Evolutionary conservation across 805 yeast species (phyloP), one percentile per base, ranked within the genome.

Genomic region (Scheffersomyces amazonensis): DNA sequence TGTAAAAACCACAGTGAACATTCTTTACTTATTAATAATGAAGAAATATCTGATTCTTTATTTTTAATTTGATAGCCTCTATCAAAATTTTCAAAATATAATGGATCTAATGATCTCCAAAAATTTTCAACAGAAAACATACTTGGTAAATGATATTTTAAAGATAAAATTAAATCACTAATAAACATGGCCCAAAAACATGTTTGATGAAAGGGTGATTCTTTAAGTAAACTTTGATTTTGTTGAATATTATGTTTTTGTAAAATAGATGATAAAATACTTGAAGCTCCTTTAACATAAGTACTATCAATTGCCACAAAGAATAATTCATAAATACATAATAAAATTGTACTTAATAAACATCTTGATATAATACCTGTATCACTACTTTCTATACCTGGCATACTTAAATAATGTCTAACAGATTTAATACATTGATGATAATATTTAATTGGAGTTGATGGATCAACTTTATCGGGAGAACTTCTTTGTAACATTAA

Each of bases 291-390:
- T 46, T 59, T 65, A 27, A 64, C 61, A 40, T 67, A 60, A 3
- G 68, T 60, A 27, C 58, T 58, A 32, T 64, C 69, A 17, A 56
- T 53, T 7, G 68, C 69, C 24, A 61, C 60, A 34, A 64, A 66
- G 34, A 62, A 60, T 47, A 66, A 52, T 45, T 67, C 73, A 46
- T 63, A 64, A 11, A 66, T 54, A 29, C 71, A 63, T 13, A 67
- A 52, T 12, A 67, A 44, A 13, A 56, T 57, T 1, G 72, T 64
- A 42, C 69, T 62, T 19, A 66, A 42, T 23, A 67, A 54, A 35
- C 73, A 67, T 19, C 70, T 48, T 2, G 64, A 55, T 20, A 58
- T 57, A 12, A 57, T 51, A 2, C 63, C 65, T 16, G 45, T 51
- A 5, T 58, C 60, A 20, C 47, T 41, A 22, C 44, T 47, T 23